Evolutionary conservation across 805 yeast genomes (phyloP), one percentile per base, ranked within the genome.

Genomic region (Candida ulmi): DNA sequence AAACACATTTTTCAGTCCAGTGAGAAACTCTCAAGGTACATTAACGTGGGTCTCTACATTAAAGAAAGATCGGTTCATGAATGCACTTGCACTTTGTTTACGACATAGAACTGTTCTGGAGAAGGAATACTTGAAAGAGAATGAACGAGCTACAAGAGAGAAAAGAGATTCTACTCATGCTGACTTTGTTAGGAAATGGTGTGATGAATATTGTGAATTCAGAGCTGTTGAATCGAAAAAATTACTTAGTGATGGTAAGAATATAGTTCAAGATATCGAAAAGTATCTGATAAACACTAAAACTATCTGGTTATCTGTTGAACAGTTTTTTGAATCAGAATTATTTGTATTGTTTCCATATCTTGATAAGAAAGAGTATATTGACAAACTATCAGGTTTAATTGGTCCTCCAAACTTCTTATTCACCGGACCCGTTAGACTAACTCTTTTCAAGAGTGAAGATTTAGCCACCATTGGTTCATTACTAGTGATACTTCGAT

Each of bases 331-430:
- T 21, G 19, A 27, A 11, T 31, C 40, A 17, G 35, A 27, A 19
- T 3, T 16, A 3, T 31, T 16, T 12, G 9, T 30, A 16, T 3
- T 31, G 3, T 19, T 37, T 16, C 36, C 40, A 11, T 24, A 23
- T 18, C 8, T 37, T 16, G 40, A 37, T 18, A 37, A 17, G n/a
- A 24, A 17, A n/a, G 40, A 37, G 6, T 37, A 30, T 19, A 21
- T 26, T 11, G 3, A 4, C 3, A n/a, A 13, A 26, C 15, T 37
- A 9, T 8, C 32, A 11, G 3, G 17, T 8, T 16, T 32, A 7
- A 32, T 37, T 12, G 36, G 40, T 2, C 8, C 23, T 4, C 17
- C 30, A 4, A n/a, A 12, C 17, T 6, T n/a, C 3, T 6, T 21
- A 4, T 5, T 11, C 12, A 5, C 11, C 25, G n/a, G 15, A 31